Conservation (phyloP, 2,329 filamentous ascomycete genomes). For the Aspergillus glaucus region DNA sequence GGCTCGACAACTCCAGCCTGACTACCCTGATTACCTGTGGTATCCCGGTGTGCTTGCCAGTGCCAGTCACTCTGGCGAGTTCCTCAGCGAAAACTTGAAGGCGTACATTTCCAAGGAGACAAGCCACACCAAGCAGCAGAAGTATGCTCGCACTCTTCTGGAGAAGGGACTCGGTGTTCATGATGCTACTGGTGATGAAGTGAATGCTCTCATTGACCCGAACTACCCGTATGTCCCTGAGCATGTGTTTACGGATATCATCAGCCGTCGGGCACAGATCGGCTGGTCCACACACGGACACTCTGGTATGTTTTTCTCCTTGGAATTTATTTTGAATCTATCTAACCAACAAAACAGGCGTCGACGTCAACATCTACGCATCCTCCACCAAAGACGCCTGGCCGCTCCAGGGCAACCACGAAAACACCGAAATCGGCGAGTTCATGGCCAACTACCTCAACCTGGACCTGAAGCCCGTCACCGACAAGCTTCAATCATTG, state of each 20-base stretch:
- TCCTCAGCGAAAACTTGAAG: conserved; percentile 58
- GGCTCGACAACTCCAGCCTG: conserved; percentile 62
- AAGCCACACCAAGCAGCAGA: conserved; percentile 43
- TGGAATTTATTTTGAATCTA: not conserved
- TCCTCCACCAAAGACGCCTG: conserved; percentile 60
- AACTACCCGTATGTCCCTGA: conserved; percentile 49
- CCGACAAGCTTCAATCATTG: conserved; percentile 57
- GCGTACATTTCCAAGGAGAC: conserved; percentile 48
- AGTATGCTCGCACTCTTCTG: conserved; percentile 66
- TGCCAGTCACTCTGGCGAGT: conserved; percentile 67
- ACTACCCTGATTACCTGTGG: conserved; percentile 70
- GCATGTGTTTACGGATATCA: conserved; percentile 71
- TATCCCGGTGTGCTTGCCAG: conserved; percentile 76
- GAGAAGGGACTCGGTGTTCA: conserved; percentile 66
- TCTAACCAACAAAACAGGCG: conserved; percentile 46
- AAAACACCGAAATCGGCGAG: conserved; percentile 85
- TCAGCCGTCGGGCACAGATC: conserved; percentile 79
- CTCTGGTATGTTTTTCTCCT: conserved; percentile 41
- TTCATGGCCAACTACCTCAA: conserved; percentile 75
- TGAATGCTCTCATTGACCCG: conserved; percentile 57
- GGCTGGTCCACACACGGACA: conserved; percentile 96
- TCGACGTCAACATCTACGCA: conserved; percentile 95
- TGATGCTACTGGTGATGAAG: conserved; percentile 65
- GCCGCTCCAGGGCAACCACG: conserved; percentile 73
- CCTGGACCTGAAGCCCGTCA: conserved; percentile 72